Conservation (phyloP, 139 green algal genomes). For the Chlorella sp. region DNA sequence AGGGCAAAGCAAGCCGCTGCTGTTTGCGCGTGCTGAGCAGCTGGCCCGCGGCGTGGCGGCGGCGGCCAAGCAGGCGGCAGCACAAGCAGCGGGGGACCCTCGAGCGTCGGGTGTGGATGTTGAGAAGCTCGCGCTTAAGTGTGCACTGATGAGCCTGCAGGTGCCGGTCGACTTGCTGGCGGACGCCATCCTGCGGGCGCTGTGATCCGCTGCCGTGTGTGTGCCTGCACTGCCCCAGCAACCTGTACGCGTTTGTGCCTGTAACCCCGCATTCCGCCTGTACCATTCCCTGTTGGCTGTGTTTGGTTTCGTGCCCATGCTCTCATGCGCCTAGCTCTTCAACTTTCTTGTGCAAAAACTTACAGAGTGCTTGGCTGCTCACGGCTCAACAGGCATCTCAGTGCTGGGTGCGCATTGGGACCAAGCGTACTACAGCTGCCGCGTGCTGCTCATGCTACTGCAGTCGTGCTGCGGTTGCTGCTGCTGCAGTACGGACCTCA, state of each 20-base stretch:
- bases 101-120: background rate
- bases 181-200: conserved; percentile 26
- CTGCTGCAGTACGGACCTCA: no score
- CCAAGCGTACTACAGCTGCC: no score
- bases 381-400: no score
- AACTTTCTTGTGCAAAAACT: background rate
- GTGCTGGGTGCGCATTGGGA: no score
- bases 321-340: background rate
- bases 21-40: background rate
- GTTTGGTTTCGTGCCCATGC: no score
- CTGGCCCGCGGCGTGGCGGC: conserved; percentile 17
- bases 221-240: background rate
- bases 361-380: no score
- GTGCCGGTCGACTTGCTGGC: conserved; percentile 42
- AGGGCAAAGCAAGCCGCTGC: background rate
- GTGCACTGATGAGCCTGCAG: conserved; percentile 30
- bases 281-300: no score
- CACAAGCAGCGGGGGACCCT: background rate
- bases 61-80: conserved; percentile 14
- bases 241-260: background rate
- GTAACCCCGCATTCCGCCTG: background rate
- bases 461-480: background rate
- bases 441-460: background rate
- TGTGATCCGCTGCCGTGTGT: background rate
- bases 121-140: conserved; percentile 13